Evolutionary conservation across 352 stramenopile species (phyloP), one percentile per base, ranked within the genome.

Genomic region (Globisporangium yorkense): DNA sequence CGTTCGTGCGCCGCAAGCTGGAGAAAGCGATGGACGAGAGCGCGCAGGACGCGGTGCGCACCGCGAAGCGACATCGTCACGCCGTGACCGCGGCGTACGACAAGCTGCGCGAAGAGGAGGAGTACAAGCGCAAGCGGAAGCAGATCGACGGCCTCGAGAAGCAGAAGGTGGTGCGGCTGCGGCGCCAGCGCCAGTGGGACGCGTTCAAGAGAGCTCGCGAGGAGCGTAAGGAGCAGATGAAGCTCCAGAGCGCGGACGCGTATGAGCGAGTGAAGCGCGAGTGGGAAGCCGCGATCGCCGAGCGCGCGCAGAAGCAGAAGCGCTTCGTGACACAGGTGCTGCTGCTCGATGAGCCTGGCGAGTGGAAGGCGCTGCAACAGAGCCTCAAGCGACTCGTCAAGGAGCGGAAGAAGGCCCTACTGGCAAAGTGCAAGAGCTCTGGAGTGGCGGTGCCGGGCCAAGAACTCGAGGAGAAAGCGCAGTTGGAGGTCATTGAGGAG

Each of bases 101-200:
- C 45, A 71, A 76, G 43, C 49, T 85, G 37, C 75, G 79, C 1
- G 68, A 85, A 40, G 75, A 82, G 10, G 51, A 59, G 5, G 66
- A 82, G 12, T 72, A 74, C 47, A 74, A 72, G 39, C 61, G 72
- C 37, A 66, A 70, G 27, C 78, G 75, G 29, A 68, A 74, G 24
- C 62, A 67, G 21, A 76, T 89, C 40, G 81, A 89, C 37, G 69
- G 48, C 6, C 33, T 71, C 1, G 76, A 91, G 55, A 91, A 89
- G 43, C 63, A 78, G 20, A 88, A 88, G 45, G 72, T 87, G 24
- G 48, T 87, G 13, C 73, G 62, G n/a, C 56, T 77, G 45, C 64
- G 68, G 18, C 74, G 81, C 0, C 73, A 87, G 49, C 75, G 79
- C 1, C 65, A 83, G 51, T 88, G 81, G 79, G 75, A 87, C 9